Base-by-base conservation (phyloP, 2,329 filamentous ascomycete genomes). In the Penicillium occitanis region DNA sequence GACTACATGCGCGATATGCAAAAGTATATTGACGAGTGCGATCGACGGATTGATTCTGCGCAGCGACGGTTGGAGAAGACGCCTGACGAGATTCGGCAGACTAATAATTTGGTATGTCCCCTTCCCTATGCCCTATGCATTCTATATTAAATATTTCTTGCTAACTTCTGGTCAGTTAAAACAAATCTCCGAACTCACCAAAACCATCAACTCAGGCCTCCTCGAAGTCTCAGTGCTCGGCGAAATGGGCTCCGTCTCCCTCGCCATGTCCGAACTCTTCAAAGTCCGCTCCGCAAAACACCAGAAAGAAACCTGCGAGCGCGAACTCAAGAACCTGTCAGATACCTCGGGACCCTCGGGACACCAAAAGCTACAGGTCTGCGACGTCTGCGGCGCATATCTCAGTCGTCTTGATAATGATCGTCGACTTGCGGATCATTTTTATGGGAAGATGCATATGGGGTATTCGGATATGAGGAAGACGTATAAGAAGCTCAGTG, bases 401-500 rank as follows among this genome's bases (percentile, higher is more conserved):
- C 85, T 99, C 44, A 93, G 89, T 69, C 84, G 95, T 25, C 85
- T 99, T 37, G 95, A 99, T 76, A 99, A 99, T 75, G 95, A 99
- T 77, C 87, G 95, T 42, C 86, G 95, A 35, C 79, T 99, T 75
- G 95, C 95, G 22, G 95, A 99, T 76, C 95, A 99, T 78, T 99
- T 99, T 77, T 98, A 97, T 79, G 95, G 95, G 25, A 99, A 99
- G 84, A 99, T 99, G 95, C 95, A 99, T 76, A 82, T 99, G 66
- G 95, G 95, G 0, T 99, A 98, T 77, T 95, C 95, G 17, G 92
- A 97, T 80, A 99, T 99, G 95, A 88, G 95, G 72, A 96, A 95
- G 84, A 95, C 93, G 2, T 93, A 88, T 73, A 93, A 97, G 65
- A 83, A 86, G n/a, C 88, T 99, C 69, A 90, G 90, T 61, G 93